Evolutionary conservation across 2,329 filamentous ascomycete species (phyloP).

Genomic region (Aquanectria penicillioides): DNA sequence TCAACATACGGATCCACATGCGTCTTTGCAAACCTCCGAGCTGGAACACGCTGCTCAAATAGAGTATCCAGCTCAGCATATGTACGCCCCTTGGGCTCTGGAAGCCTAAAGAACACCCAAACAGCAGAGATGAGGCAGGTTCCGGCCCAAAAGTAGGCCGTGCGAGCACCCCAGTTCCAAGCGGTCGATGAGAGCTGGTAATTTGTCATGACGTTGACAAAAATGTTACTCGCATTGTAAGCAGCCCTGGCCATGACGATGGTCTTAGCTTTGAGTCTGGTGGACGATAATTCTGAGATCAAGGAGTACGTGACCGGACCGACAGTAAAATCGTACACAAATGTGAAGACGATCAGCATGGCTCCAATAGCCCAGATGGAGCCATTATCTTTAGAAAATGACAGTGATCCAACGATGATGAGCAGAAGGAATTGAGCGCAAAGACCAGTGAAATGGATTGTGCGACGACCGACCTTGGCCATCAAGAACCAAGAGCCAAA

Average conservation of each 20-base stretch:
- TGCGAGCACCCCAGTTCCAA: conserved; percentile 60
- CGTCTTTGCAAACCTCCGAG: conserved; percentile 53
- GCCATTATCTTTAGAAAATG: conserved; percentile 46
- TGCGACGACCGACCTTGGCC: conserved; percentile 59
- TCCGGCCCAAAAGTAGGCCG: conserved; percentile 58
- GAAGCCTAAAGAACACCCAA: conserved; percentile 62
- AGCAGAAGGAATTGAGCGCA: conserved; percentile 52
- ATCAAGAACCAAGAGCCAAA: conserved; percentile 62
- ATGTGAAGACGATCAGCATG: conserved; percentile 62
- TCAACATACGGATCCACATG: conserved; percentile 49
- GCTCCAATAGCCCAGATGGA: conserved; percentile 56
- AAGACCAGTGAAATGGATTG: conserved; percentile 58
- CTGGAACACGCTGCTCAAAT: conserved; percentile 51
- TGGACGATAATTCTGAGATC: conserved; percentile 63
- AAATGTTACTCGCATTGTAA: conserved; percentile 59
- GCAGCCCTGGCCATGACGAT: conserved; percentile 60
- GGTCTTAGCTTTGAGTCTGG: conserved; percentile 64
- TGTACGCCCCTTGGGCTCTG: conserved; percentile 62
- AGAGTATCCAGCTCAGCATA: conserved; percentile 57
- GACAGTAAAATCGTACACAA: conserved; percentile 64
- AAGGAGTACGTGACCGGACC: conserved; percentile 65
- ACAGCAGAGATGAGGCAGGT: conserved; percentile 58
- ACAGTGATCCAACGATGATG: conserved; percentile 52
- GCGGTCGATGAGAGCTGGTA: conserved; percentile 58
- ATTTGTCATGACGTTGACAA: conserved; percentile 60